Percentiles rank a stretch among this genome's conserved stretches.
phyloP scores from a whole-genome alignment of 2,329 filamentous ascomycete genomes.

The Pleurostoma richardsiae region DNA sequence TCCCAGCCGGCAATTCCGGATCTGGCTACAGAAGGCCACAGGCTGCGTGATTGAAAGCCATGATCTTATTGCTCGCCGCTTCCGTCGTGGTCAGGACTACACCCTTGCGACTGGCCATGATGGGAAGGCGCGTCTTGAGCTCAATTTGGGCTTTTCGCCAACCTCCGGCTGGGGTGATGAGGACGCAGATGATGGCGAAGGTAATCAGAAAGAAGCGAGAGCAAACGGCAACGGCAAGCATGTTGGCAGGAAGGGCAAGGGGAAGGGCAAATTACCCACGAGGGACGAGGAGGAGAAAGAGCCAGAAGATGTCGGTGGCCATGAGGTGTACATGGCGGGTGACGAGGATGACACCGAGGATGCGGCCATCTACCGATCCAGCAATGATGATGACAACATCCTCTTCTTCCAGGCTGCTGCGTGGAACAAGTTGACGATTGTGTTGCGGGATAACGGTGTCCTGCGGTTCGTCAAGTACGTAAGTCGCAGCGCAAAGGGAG shows the following conservation, averaged over 20 bases:
- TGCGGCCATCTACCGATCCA: constrained; percentile 82
- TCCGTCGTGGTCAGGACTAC: constrained; percentile 84
- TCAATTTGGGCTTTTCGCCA: constrained; percentile 84
- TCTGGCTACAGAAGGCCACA: constrained; percentile 84
- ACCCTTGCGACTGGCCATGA: constrained; percentile 85
- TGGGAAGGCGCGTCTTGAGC: constrained; percentile 73
- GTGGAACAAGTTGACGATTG: constrained; percentile 92
- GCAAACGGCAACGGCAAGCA: constrained; percentile 23
- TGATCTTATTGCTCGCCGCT: constrained; percentile 78
- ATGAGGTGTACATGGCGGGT: constrained; percentile 91
- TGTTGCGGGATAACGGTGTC: constrained; percentile 79
- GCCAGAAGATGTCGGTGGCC: constrained; percentile 61
- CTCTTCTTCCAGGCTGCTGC: constrained; percentile 57
- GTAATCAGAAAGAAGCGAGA: constrained; percentile 34
- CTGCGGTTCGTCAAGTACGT: constrained; percentile 97
- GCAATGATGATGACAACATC: constrained; percentile 69
- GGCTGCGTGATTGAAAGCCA: constrained; percentile 67
- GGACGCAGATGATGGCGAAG: constrained; percentile 45
- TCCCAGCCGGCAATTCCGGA: constrained; percentile 78
- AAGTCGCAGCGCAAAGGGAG: constrained; percentile 73
- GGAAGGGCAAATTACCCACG: constrained; percentile 18
- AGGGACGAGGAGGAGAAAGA: constrained; percentile 16
- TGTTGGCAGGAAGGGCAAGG: constrained; percentile 26
- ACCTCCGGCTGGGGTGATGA: constrained; percentile 79
- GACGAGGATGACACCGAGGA: constrained; percentile 63